Percentiles rank a stretch among this genome's conserved stretches.
These are phyloP conservation scores for Ogataea ganodermae DNA, from an alignment of 805 yeast species.

Conservation along the genomic window DNA sequence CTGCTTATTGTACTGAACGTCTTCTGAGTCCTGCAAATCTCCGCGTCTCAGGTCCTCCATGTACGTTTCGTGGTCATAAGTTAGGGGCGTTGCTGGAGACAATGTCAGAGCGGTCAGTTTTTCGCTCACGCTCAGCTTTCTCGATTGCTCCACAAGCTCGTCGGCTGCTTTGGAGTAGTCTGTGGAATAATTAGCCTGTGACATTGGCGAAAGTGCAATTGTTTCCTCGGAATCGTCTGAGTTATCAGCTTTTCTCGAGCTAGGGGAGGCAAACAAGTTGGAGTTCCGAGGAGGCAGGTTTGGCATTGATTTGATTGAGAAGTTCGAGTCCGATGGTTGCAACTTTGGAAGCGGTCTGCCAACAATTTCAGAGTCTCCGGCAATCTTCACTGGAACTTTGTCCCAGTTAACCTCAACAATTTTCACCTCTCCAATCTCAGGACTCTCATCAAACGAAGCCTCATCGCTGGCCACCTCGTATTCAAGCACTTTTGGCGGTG, in stretches of 20 bases:
- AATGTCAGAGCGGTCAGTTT: conserved; percentile 46
- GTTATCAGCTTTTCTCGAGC: conserved; percentile 12
- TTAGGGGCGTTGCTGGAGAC: conserved; percentile 15
- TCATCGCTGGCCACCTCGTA: conserved; percentile 33
- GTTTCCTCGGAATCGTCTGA: conserved; percentile 36
- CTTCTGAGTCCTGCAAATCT: conserved; percentile 20
- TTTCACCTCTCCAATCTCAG: conserved; percentile 18
- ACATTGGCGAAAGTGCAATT: conserved; percentile 27
- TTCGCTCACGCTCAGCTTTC: conserved; percentile 40
- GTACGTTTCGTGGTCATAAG: conserved; percentile 33
- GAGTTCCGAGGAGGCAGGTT: conserved; percentile 27
- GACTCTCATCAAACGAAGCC: conserved; percentile 10
- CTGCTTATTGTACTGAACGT: conserved; percentile 18
- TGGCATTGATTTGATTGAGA: conserved; percentile 36
- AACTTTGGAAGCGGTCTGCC: conserved; percentile 40
- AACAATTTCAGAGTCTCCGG: conserved; percentile 7
- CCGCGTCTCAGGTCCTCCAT: conserved; percentile 29
- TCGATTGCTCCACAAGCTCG: conserved; percentile 30
- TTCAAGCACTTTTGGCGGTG: conserved; percentile 41
- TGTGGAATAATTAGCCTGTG: conserved; percentile 14
- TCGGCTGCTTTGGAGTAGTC: conserved; percentile 28
- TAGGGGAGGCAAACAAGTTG: conserved; percentile 23
- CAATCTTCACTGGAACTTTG: conserved; percentile 22
- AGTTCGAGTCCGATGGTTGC: conserved; percentile 36
- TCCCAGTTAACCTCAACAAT: conserved; percentile 31